Base-by-base conservation (phyloP, 805 yeast genomes). In the Torulaspora microellipsoides region DNA sequence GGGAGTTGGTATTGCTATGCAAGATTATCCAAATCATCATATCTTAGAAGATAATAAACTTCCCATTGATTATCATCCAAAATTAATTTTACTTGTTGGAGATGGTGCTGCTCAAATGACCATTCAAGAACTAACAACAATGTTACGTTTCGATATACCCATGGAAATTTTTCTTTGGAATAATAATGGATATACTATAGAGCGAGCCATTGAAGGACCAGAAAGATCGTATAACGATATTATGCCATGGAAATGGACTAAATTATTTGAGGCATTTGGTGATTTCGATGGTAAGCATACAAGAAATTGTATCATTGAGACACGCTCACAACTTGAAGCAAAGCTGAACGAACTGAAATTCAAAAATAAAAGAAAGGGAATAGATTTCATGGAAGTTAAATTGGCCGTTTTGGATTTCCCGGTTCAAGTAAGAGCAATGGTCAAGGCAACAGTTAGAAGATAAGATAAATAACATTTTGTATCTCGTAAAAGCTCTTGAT, bases 51-150 rank as follows among this genome's bases (percentile, higher is more conserved):
- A 36, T 3, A 31, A 35, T n/a, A 32, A 36, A 3, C 31, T 53
- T 29, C 45, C 47, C 13, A 50, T 54, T 10, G 55, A 56, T 32
- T 58, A 58, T 30, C 40, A 55, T 2, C 74, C 81, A 27, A 76
- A 95, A 55, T 71, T 89, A 36, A 70, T 87, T 15, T 69, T 89
- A 17, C 67, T 87, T 13, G 89, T 85, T 69, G 96, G 97, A 43
- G 97, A 90, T 62, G 97, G 97, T 1, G 82, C 95, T 2, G 91
- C 96, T 2, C 95, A 87, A 69, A 85, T 90, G 95, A 88, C 96
- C 4, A 72, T 84, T 43, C 96, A 90, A 71, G 97, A 90, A 59
- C 64, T 82, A 38, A 77, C 87, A 0, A 73, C 86, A 2, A 78
- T 76, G 57, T 62, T 84, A 31, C 75, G 86, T 48, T 69, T 75